Conservation (phyloP, 495 filamentous ascomycete species). For the Trichoderma erinaceum region DNA sequence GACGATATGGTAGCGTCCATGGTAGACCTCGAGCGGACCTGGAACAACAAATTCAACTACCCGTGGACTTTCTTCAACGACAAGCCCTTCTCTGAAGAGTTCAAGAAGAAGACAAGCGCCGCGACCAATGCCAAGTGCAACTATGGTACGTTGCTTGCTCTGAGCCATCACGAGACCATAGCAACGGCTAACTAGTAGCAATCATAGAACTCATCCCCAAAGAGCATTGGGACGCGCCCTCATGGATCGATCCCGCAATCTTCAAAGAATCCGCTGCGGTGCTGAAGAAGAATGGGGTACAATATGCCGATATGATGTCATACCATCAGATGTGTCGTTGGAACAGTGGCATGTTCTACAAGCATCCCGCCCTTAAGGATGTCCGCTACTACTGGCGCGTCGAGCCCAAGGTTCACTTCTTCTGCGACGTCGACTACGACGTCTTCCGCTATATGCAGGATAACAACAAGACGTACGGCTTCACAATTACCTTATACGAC, state of each 20-base stretch:
- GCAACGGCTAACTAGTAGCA: conserved; percentile 11
- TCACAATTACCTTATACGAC: conserved; percentile 97
- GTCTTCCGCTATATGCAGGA: conserved; percentile 98
- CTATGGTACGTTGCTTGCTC: conserved; percentile 58
- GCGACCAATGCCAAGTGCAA: conserved; percentile 76
- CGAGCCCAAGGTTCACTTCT: conserved; percentile 98
- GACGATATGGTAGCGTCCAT: conserved; percentile 78
- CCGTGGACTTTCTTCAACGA: conserved; percentile 99
- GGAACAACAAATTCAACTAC: conserved; percentile 99
- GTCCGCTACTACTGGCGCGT: conserved; percentile 97
- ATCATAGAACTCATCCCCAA: conserved; percentile 72
- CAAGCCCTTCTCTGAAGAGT: conserved; percentile 82
- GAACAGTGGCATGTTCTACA: conserved; percentile 98
- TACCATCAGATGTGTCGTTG: conserved; percentile 99
- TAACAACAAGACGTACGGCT: conserved; percentile 96
- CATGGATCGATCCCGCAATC: conserved; percentile 85
- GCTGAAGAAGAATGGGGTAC: conserved; percentile 75
- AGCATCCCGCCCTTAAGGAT: conserved; percentile 78
- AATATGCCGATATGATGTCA: conserved; percentile 79
- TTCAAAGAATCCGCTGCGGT: conserved; percentile 79
- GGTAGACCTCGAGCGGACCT: conserved; percentile 85
- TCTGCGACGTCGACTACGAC: conserved; percentile 98
- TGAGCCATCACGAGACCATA: background rate
- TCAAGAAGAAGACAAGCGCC: conserved; percentile 71
- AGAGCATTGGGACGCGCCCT: conserved; percentile 89